phyloP scores from a whole-genome alignment of 768 basidiomycete genomes.

The Mycena metata region DNA sequence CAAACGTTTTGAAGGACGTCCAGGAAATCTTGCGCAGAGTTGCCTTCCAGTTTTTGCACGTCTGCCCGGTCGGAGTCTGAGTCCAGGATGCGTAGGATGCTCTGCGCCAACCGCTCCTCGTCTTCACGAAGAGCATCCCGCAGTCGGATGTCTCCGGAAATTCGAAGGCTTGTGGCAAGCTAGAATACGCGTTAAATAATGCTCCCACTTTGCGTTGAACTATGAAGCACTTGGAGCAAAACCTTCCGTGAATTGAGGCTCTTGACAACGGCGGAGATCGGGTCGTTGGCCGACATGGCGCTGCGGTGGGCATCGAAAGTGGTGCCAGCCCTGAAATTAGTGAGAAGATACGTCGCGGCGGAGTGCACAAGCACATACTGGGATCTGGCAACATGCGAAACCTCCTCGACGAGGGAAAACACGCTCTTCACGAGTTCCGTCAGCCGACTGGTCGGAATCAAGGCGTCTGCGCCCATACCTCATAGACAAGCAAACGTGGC shows the following conservation, averaged over 20 bases:
- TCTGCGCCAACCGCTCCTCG: slow-evolving; percentile 13
- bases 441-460: neutral
- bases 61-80: slow-evolving; percentile 7
- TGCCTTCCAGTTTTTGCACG: slow-evolving; percentile 3
- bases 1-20: slow-evolving; percentile 27
- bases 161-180: neutral
- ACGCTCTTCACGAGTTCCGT: neutral
- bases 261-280: slow-evolving; percentile 5
- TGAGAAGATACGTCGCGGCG: neutral
- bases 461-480: too few relatives aligned
- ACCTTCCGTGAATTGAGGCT: slow-evolving; percentile 13
- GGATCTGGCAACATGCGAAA: neutral
- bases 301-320: neutral
- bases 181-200: neutral
- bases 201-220: neutral
- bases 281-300: slow-evolving; percentile 8
- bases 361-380: neutral
- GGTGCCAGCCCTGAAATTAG: neutral
- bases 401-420: neutral
- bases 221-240: slow-evolving; percentile 10
- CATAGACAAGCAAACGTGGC: too few relatives aligned
- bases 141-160: neutral
- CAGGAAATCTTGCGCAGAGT: slow-evolving; percentile 12
- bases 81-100: slow-evolving; percentile 5
- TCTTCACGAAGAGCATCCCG: slow-evolving; percentile 16